Percentiles rank a stretch among this genome's conserved stretches.
These are phyloP conservation scores for Verticillium zaregamsianum DNA, from an alignment of 2,329 filamentous ascomycete species.

Conservation along the genomic window DNA sequence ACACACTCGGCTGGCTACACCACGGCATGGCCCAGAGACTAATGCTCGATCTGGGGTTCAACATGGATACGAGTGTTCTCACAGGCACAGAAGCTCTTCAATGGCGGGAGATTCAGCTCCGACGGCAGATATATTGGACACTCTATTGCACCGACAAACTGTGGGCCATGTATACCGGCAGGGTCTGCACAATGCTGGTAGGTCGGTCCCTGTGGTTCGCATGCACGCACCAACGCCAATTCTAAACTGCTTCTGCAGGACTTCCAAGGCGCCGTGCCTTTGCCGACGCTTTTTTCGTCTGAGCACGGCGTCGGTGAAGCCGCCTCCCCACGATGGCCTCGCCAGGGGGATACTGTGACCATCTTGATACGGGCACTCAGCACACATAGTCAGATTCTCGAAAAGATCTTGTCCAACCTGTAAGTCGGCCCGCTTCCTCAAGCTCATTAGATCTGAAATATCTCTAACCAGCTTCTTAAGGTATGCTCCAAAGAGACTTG, in stretches of 20 bases:
- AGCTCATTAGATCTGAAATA: no score
- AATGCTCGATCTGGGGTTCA: constrained; percentile 31
- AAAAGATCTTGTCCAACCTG: no score
- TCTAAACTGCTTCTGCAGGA: constrained; percentile 13
- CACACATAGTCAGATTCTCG: no score
- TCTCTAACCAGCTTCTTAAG: constrained; percentile 7
- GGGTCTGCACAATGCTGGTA: constrained; percentile 30
- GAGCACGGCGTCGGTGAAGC: no score
- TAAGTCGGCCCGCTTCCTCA: no score
- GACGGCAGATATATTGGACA: constrained; percentile 30
- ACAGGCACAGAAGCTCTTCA: constrained; percentile 17
- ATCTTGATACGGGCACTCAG: background rate
- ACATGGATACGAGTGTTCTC: constrained; percentile 24
- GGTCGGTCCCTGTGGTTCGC: background rate
- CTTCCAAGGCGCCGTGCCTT: constrained; percentile 23
- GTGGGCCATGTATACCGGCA: constrained; percentile 27
- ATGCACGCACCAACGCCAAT: background rate
- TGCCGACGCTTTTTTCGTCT: constrained; percentile 11
- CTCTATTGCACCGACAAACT: constrained; percentile 30
- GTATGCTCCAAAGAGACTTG: constrained; percentile 24
- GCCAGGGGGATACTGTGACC: background rate
- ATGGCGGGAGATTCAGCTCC: constrained; percentile 22
- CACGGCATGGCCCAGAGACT: constrained; percentile 30
- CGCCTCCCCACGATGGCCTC: background rate
- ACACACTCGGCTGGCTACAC: constrained; percentile 30